Evolutionary conservation across 495 filamentous ascomycete species (phyloP), one percentile per base, ranked within the genome.

Genomic region (Podospora comata): DNA sequence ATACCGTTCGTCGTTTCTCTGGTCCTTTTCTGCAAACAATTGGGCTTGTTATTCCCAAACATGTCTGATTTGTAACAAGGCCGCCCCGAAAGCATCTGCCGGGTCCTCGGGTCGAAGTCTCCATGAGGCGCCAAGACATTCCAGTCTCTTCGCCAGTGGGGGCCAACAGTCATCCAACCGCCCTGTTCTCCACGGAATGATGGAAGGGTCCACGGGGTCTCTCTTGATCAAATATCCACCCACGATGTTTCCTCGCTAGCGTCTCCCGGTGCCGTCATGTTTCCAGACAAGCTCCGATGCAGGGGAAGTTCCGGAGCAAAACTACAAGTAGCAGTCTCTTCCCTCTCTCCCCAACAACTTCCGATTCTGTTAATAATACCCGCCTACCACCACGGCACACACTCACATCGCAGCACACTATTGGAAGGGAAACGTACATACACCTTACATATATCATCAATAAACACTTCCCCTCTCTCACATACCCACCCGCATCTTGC

Each of bases 91-190:
- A 48, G 2, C 39, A 48, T 48, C 39, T 48, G 39, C 39, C 39
- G 39, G 39, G 9, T 16, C 39, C 9, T 48, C 39, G 39, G 5
- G 39, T 48, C 39, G 39, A 16, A 16, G 9, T 48, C 9, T 48
- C 39, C 39, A 48, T 13, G 39, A 48, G 19, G 32, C n/a, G 68
- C 71, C 71, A 73, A 73, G 71, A 68, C 68, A 71, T 73, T 73
- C 71, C 66, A 73, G n/a, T 55, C 30, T 39, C 44, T 69, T 72
- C 65, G 39, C 44, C 20, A 27, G 54, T 19, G 15, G 27, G 9
- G 64, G 15, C 27, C 39, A 53, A 53, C 53, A 56, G 54, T 34
- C 20, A 65, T 20, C 64, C 5, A 26, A 48, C 44, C n/a, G 23
- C 20, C 64, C 19, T 30, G 16, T 65, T 44, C 23, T 54, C 19